A percentile compares a stretch with the other conserved stretches of the same genome.
Conservation (phyloP, 768 basidiomycete genomes). For the Tricholoma sp. region DNA sequence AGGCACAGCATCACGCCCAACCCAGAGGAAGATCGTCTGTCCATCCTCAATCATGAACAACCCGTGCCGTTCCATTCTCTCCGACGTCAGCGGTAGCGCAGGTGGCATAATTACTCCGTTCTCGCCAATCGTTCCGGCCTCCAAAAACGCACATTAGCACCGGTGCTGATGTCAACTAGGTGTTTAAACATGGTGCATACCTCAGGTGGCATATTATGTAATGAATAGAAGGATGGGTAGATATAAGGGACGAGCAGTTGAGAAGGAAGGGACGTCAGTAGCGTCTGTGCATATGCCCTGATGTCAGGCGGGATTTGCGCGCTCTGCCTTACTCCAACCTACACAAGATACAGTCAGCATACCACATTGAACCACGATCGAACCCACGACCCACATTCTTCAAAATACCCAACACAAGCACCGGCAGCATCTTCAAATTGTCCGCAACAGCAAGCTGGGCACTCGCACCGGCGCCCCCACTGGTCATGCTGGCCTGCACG, state of each 20-base stretch:
- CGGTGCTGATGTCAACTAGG: not conserved
- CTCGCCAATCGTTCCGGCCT: constrained; percentile 92
- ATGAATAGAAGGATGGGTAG: constrained; percentile 91
- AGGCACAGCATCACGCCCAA: constrained; percentile 98
- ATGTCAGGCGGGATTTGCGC: constrained; percentile 96
- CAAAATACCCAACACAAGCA: constrained; percentile 82
- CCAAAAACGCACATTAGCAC: constrained; percentile 7
- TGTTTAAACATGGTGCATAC: too few species aligned
- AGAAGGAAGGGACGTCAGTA: constrained; percentile 87
- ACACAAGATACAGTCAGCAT: constrained; percentile 1
- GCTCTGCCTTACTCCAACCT: constrained; percentile 95
- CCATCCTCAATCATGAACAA: constrained; percentile 96
- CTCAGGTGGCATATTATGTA: constrained; percentile 95
- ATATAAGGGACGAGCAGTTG: constrained; percentile 91
- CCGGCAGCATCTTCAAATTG: constrained; percentile 92
- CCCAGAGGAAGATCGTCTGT: constrained; percentile 96
- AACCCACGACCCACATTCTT: constrained; percentile 69
- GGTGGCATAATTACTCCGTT: constrained; percentile 84
- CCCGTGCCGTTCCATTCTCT: constrained; percentile 91
- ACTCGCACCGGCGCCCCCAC: constrained; percentile 88
- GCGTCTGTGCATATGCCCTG: constrained; percentile 88
- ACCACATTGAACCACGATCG: not conserved
- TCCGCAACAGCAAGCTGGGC: constrained; percentile 90
- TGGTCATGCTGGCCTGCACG: constrained; percentile 75
- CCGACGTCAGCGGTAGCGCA: constrained; percentile 88